phyloP scores from a whole-genome alignment of 2,329 filamentous ascomycete species.

The Graphiopsis chlorocephala region DNA sequence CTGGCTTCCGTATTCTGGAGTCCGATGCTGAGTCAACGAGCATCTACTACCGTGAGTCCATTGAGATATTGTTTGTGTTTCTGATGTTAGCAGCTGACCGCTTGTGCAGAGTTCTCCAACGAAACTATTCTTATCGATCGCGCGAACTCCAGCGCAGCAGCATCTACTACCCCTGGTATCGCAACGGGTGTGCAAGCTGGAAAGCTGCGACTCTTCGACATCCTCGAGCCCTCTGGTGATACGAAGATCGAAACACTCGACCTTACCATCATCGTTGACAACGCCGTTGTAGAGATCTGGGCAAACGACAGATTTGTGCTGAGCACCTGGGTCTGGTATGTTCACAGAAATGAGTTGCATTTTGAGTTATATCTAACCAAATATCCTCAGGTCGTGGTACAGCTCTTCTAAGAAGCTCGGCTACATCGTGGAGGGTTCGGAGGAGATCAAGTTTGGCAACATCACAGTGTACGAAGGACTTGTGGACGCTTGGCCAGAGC shows the following conservation, averaged over 20 bases:
- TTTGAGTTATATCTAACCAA: not conserved
- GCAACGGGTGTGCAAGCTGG: conserved; percentile 39
- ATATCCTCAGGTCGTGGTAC: conserved; percentile 35
- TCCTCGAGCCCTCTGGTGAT: conserved; percentile 28
- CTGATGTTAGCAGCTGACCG: not conserved
- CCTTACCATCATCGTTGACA: conserved; percentile 43
- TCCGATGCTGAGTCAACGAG: conserved; percentile 42
- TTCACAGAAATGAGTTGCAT: not conserved
- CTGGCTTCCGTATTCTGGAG: conserved; percentile 43
- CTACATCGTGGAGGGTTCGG: conserved; percentile 38
- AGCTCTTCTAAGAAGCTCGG: conserved; percentile 34
- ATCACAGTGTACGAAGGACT: conserved; percentile 39
- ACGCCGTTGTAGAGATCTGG: conserved; percentile 38
- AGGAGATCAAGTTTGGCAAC: conserved; percentile 34
- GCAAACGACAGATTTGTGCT: conserved; percentile 44
- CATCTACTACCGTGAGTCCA: conserved; percentile 38
- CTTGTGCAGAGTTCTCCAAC: conserved; percentile 41
- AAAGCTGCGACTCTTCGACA: conserved; percentile 42
- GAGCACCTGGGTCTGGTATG: conserved; percentile 42
- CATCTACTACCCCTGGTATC: conserved; percentile 39
- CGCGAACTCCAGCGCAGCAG: conserved; percentile 41
- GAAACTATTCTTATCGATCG: conserved; percentile 44
- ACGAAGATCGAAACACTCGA: conserved; percentile 38
- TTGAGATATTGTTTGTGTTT: not conserved
- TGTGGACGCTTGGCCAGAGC: conserved; percentile 40